Evolutionary conservation across 2,329 filamentous ascomycete species (phyloP), one percentile per base, ranked within the genome.

Genomic region (Colletotrichum higginsianum): DNA sequence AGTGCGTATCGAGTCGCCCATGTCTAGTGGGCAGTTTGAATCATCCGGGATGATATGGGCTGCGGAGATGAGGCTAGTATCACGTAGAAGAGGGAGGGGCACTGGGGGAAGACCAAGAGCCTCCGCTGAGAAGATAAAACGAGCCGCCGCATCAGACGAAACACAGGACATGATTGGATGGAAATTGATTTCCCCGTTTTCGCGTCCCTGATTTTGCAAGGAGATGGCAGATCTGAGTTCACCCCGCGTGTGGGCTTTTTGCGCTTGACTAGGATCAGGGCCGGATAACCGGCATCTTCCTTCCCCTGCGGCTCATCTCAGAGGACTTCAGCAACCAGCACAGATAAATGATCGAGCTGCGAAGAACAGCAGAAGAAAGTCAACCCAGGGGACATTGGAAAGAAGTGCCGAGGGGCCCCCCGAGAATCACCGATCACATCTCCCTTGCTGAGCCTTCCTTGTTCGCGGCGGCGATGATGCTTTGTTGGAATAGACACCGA

Each of bases 1-100:
- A 13, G 46, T 18, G 21, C 42, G 38, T 44, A 26, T 68, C 26
- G 40, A 47, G 52, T 12, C n/a, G 12, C 16, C 16, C 30, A 40
- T 40, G 23, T 46, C 38, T 46, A 18, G 26, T 8, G 21, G 30
- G 44, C 38, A 26, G 23, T 61, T 47, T 49, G 38, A 50, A 53
- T 53, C 55, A 26, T 15, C 68, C n/a, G 35, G 68, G 65, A 46
- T 68, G 21, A n/a, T n/a, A 23, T 66, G 62, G 49, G 7, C 15
- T 49, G 47, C 55, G 58, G 66, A 71, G 44, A 68, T 68, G 65
- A 68, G 64, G 47, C 53, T 23, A 30, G 53, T 49, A 58, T 42
- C 58, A n/a, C 21, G 15, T 30, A 21, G 26, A 52, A 49, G 52
- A 8, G 46, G n/a, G 26, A 11, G 52, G 18, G 26, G 21, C 47